Percentiles rank a stretch among this genome's conserved stretches.
These are phyloP conservation scores for Begonia fuchsioides DNA, from an alignment of 306 rosid species.

Conservation along the genomic window DNA sequence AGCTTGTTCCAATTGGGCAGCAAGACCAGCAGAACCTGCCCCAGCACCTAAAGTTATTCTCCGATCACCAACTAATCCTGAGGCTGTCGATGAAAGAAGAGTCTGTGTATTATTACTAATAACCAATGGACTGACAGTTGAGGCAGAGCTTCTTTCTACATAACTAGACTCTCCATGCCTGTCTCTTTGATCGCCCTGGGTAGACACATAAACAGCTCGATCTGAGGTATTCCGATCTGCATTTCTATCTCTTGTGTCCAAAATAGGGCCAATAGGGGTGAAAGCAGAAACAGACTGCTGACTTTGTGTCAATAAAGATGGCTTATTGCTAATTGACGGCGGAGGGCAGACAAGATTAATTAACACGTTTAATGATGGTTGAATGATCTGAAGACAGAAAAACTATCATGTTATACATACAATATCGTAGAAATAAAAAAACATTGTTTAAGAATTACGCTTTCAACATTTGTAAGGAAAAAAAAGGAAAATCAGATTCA, in stretches of 20 bases:
- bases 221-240: conserved; percentile 51
- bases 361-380: conserved; percentile 80
- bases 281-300: conserved; percentile 53
- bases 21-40: conserved; percentile 93
- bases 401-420: not conserved
- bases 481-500: conserved; percentile 2
- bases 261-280: conserved; percentile 31
- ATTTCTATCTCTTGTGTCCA: conserved; percentile 63
- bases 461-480: no score
- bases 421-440: no score
- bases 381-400: conserved; percentile 70
- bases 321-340: conserved; percentile 91
- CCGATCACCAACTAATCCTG: conserved; percentile 91
- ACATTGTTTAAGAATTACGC: no score
- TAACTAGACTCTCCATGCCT: conserved; percentile 47
- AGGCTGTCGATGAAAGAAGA: conserved; percentile 44
- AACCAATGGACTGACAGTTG: conserved; percentile 11
- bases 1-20: conserved; percentile 75
- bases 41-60: conserved; percentile 89
- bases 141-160: conserved; percentile 36
- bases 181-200: conserved; percentile 57
- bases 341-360: conserved; percentile 98
- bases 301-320: conserved; percentile 48
- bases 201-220: conserved; percentile 33
- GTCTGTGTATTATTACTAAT: conserved; percentile 35